Base-by-base conservation (phyloP, 2,329 filamentous ascomycete species). In the Celoporthe dispersa region DNA sequence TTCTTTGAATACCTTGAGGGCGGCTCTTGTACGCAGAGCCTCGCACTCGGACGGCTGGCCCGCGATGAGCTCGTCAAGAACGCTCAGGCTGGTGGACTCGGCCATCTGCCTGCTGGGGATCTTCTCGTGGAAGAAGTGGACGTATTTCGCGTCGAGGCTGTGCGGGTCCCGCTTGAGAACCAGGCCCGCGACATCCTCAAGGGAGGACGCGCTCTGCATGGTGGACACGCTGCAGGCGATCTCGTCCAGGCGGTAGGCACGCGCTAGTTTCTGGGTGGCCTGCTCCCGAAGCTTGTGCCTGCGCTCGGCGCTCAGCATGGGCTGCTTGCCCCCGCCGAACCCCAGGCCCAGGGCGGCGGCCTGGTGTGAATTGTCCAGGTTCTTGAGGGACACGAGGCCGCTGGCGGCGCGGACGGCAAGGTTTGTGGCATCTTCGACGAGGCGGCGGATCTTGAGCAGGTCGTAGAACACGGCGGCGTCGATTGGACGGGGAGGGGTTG, bases 61-160 rank as follows among this genome's bases (percentile, higher is more conserved):
- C 16, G 83, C 81, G 70, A 94, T 90, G 68, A 95, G 88, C 51
- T 92, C 87, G 77, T 90, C 84, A 73, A 97, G 79, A 4, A 89
- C 85, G 66, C 87, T 82, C 69, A 94, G 80, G 72, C 88, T 90
- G 11, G 92, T 94, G 75, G 87, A 90, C 75, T 93, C 88, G 48
- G 90, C 91, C 78, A 96, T 83, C 77, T 91, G 89, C 57, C 91
- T 84, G 55, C 89, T 92, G 1, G 92, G 91, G 35, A 96, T 94
- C 86, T 95, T 96, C 80, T 97, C 92, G 80, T 95, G 92, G 79
- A 97, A 97, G 81, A 95, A 96, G 78, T 96, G 92, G n/a, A 96
- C 93, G 77, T 96, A 96, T 79, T 91, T 92, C 37, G 92, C 93
- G 76, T 96, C 92, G 59, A 84, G 80, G 76, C 94, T 90, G 65